Base-by-base conservation (phyloP, 140 eudicot species). In the Artemisia princeps region DNA sequence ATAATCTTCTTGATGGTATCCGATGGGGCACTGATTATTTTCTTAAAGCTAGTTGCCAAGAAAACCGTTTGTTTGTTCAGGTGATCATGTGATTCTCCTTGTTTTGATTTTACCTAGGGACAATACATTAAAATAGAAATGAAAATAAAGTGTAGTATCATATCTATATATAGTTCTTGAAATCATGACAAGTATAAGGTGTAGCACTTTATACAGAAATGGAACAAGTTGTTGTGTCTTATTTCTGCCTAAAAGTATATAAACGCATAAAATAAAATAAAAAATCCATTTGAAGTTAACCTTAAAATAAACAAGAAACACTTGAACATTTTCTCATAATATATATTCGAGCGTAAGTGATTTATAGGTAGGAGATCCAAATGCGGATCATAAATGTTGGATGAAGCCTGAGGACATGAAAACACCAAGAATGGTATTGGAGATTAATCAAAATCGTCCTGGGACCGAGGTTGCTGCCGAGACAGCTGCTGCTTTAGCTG, bases 381-480 rank as follows among this genome's bases (percentile, higher is more conserved):
- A 13, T 2, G 20, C 50, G 49, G 95, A 90, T 69, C 97, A 90
- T 65, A 26, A 82, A 54, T 87, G 97, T 69, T 90, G 97, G 97
- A 33, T 73, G 15, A 66, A 82, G 77, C 95, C 95, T 1, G 95
- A 90, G 73, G 77, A 73, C 73, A 90, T 90, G 95, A 71, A 73
- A 20, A 84, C 90, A 40, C 81, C 90, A 14, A 77, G 97, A 62
- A 81, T 76, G 0, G 86, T 90, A 10, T 58, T 78, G 52, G 78
- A 80, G 74, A 87, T 90, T 9, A 83, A 82, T 60, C 30, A 62
- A 46, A 68, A 45, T 11, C 48, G 15, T 7, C 95, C 97, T 0
- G 97, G 97, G 48, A 82, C 95, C 0, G 97, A 90, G 76, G 77
- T 90, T 59, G 97, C 97, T 24, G 97, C 88, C 0, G 95, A 90